Base-by-base conservation (phyloP, 179 eudicot genomes). In the Actinidia arguta region DNA sequence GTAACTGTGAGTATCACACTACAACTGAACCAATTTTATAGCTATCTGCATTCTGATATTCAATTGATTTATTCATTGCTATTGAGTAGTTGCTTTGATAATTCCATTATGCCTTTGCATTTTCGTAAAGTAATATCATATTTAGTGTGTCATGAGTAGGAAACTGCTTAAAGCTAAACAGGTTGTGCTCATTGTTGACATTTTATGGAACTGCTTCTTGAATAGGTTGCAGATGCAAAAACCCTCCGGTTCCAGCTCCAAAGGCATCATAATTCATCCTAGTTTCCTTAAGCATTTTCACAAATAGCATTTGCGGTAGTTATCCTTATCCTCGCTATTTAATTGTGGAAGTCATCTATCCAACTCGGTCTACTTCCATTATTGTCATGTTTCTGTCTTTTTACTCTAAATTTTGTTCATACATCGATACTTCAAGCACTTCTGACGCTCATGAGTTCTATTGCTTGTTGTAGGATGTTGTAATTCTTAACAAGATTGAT, bases 261-360 rank as follows among this genome's bases (percentile, higher is more conserved):
- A 84, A 86, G 87, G 72, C 93, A 85, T 86, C 85, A 85, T 16
- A 92, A 93, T 73, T 92, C 98, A 12, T 92, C 99, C 50, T 92
- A 95, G 24, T 96, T 94, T 84, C 98, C 98, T 9, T 98, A 94
- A 89, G 99, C 98, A 81, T 94, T 89, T 83, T 85, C 90, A 81
- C 99, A 96, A 83, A 94, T 96, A 89, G 97, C 95, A 72, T 96
- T 92, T 87, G 98, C 99, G 86, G 99, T 96, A 89, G 78, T 69
- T 74, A 25, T 78, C 63, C n/a, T 66, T 74, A 61, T 56, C 6
- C 47, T 77, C 42, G 4, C 20, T 6, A 70, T 77, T 55, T 59
- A 56, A 42, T 68, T 68, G 20, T 80, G 55, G 78, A 17, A 44
- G 76, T 54, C 50, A 13, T 54, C 67, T 82, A 52, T 68, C 51